phyloP scores from a whole-genome alignment of 2,329 filamentous ascomycete species.

The Cladosporium phlei region DNA sequence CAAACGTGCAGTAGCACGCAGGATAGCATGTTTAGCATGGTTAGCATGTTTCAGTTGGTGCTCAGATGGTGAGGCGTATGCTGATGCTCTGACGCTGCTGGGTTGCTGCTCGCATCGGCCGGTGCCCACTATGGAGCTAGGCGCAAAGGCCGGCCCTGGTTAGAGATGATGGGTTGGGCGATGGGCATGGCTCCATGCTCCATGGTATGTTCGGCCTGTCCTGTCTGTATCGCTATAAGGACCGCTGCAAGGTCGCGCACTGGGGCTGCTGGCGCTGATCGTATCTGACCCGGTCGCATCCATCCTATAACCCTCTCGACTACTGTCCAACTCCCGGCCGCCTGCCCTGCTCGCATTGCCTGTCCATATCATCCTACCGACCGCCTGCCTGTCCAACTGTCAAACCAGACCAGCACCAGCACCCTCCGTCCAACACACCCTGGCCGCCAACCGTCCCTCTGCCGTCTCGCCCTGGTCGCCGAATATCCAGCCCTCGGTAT shows the following conservation, averaged over 20 bases:
- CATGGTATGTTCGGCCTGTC: not conserved
- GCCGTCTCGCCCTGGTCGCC: constrained; percentile 12
- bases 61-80: too few species aligned
- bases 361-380: constrained; percentile 4
- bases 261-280: constrained; percentile 12
- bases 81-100: constrained; percentile 7
- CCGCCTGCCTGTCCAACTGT: not conserved
- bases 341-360: constrained; percentile 2
- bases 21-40: not conserved
- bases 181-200: not conserved
- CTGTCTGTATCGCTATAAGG: constrained; percentile 13
- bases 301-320: too few species aligned
- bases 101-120: constrained; percentile 2
- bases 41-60: not conserved
- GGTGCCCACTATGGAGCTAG: constrained; percentile 3
- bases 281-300: not conserved
- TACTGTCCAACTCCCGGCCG: not conserved
- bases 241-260: constrained; percentile 11
- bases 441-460: constrained; percentile 1
- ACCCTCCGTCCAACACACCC: constrained; percentile 10
- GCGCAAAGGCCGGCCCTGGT: constrained; percentile 2
- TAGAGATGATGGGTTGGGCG: not conserved
- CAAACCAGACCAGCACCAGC: not conserved
- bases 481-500: too few species aligned
- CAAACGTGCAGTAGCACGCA: constrained; percentile 8